These are phyloP conservation scores for Arthrobotrys sphaeroides DNA, from an alignment of 2,329 filamentous ascomycete species.

Conservation along the genomic window DNA sequence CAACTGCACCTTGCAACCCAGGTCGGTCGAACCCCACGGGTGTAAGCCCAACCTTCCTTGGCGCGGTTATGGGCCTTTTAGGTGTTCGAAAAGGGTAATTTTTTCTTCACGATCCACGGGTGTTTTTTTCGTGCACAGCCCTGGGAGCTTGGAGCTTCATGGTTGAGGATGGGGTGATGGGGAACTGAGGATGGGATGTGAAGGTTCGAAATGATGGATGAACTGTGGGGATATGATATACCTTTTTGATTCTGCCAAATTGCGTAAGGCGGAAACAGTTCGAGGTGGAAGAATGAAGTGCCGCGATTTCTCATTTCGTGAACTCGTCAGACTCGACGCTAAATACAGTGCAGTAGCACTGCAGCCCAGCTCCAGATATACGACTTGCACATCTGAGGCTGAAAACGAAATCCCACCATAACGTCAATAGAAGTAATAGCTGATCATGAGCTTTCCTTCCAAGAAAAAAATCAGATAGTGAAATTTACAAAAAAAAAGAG, in stretches of 20 bases:
- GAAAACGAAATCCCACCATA: neutral
- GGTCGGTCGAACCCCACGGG: neutral
- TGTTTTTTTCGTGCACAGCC: neutral
- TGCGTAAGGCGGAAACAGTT: too few species aligned
- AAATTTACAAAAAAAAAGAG: neutral
- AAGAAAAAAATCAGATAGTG: neutral
- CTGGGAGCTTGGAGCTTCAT: neutral
- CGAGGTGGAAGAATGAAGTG: neutral
- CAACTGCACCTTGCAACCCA: too few species aligned
- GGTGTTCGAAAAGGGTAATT: constrained; percentile 1
- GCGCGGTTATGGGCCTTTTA: neutral
- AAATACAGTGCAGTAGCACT: too few species aligned
- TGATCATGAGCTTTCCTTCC: too few species aligned
- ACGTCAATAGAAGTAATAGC: neutral
- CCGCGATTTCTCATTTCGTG: neutral
- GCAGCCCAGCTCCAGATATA: too few species aligned
- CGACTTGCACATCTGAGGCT: too few species aligned
- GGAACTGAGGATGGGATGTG: neutral
- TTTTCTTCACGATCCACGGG: too few species aligned
- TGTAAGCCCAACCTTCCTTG: constrained; percentile 4
- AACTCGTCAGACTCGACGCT: too few species aligned
- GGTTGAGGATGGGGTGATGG: neutral
- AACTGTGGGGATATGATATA: too few species aligned
- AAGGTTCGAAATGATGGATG: too few species aligned
- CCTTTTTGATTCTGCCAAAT: too few species aligned